phyloP scores from a whole-genome alignment of 2,329 filamentous ascomycete species.

The Ambrosiella beaveri region DNA sequence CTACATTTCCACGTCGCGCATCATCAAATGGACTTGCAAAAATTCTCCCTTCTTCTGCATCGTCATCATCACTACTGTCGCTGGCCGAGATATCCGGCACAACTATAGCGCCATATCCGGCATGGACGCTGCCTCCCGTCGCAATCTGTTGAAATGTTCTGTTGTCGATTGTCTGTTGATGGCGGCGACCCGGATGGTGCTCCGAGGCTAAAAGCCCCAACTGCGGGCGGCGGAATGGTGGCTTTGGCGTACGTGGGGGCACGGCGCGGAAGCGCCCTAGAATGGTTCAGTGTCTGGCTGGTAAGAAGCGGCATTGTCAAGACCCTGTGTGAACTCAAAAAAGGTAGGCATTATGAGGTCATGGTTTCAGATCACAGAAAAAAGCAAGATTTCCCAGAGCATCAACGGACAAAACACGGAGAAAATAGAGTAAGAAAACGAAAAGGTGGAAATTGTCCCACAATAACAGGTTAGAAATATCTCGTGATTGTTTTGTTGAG shows the following conservation, averaged over 20 bases:
- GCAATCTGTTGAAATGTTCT: constrained; percentile 7
- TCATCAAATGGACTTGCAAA: neutral
- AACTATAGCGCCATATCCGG: constrained; percentile 38
- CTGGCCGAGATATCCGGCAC: constrained; percentile 24
- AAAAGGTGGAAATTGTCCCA: neutral
- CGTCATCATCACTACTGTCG: constrained; percentile 19
- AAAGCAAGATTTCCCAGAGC: neutral
- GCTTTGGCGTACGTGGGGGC: constrained; percentile 22
- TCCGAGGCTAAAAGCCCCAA: constrained; percentile 9
- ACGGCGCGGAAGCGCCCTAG: constrained; percentile 50
- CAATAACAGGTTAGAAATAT: neutral
- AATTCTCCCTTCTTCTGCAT: neutral
- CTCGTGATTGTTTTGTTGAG: neutral
- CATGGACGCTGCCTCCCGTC: constrained; percentile 33
- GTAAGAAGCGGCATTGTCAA: constrained; percentile 35
- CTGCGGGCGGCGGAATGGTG: constrained; percentile 10
- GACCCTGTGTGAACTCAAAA: constrained; percentile 50
- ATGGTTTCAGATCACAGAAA: neutral
- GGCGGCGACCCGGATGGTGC: constrained; percentile 14
- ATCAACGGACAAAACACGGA: neutral
- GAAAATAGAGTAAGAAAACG: neutral
- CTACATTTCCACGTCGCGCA: neutral
- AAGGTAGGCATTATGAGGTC: constrained; percentile 38
- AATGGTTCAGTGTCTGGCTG: constrained; percentile 40
- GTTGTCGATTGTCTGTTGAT: constrained; percentile 19